These are phyloP conservation scores for Immersiella caudata DNA, from an alignment of 495 filamentous ascomycete genomes.

Conservation along the genomic window DNA sequence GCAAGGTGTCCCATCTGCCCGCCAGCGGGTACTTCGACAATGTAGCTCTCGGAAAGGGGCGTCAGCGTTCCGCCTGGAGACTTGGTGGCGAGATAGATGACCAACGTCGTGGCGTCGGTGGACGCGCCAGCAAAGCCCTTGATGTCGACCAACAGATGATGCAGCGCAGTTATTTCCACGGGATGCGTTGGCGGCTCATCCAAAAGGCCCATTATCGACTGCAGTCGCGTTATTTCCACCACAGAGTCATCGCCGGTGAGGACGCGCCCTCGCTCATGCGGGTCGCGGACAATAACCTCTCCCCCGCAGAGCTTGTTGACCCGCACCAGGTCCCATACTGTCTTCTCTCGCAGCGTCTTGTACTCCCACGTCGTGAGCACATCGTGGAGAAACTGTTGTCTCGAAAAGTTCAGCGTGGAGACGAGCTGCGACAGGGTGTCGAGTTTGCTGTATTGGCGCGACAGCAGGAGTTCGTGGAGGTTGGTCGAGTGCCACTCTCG, in stretches of 20 bases:
- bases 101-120: slow-evolving; percentile 71
- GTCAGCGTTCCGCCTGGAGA: slow-evolving; percentile 59
- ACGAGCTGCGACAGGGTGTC: slow-evolving; percentile 81
- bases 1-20: slow-evolving; percentile 64
- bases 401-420: slow-evolving; percentile 73
- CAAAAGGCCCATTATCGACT: slow-evolving; percentile 94
- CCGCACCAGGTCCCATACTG: slow-evolving; percentile 90
- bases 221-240: slow-evolving; percentile 85
- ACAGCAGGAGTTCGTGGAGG: slow-evolving; percentile 88
- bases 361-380: slow-evolving; percentile 88
- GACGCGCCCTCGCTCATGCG: slow-evolving; percentile 76
- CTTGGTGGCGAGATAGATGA: slow-evolving; percentile 78
- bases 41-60: slow-evolving; percentile 79
- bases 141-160: slow-evolving; percentile 85
- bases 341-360: slow-evolving; percentile 71
- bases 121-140: slow-evolving; percentile 75
- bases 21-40: slow-evolving; percentile 73
- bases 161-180: slow-evolving; percentile 70
- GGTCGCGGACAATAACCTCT: slow-evolving; percentile 92
- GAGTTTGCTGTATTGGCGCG: slow-evolving; percentile 74
- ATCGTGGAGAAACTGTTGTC: slow-evolving; percentile 89
- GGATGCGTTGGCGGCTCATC: slow-evolving; percentile 69
- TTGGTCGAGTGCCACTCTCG: slow-evolving; percentile 98
- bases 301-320: slow-evolving; percentile 91
- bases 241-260: slow-evolving; percentile 91